Evolutionary conservation across 352 stramenopile genomes (phyloP).

Genomic region (Phytophthora quininea): DNA sequence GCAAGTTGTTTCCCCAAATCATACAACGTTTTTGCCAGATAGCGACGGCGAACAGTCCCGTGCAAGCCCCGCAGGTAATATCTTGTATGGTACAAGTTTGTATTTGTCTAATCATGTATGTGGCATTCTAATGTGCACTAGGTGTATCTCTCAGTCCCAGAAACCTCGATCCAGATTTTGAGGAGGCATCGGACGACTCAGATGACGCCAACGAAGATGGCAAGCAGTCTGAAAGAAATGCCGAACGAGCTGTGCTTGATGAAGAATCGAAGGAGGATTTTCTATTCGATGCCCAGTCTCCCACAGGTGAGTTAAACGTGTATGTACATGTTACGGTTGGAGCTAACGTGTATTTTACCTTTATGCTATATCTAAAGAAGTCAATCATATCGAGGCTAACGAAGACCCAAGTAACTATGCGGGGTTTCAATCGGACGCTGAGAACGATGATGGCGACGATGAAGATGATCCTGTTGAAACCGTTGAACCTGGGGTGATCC

Average conservation of each 20-base stretch:
- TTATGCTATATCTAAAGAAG: not conserved
- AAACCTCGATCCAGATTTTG: conserved; percentile 6
- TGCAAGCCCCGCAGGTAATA: not conserved
- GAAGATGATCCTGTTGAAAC: not conserved
- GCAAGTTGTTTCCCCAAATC: too few species aligned
- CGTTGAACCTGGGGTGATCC: too few species aligned
- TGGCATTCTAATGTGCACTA: not conserved
- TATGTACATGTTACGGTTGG: not conserved
- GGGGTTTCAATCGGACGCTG: conserved; percentile 7
- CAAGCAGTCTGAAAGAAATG: not conserved
- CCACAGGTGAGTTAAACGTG: not conserved
- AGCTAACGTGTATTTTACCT: not conserved
- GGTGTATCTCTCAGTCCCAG: not conserved
- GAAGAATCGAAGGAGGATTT: not conserved
- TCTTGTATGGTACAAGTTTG: not conserved
- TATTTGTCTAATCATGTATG: not conserved
- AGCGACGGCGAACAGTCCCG: not conserved
- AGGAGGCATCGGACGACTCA: not conserved
- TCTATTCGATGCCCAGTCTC: not conserved
- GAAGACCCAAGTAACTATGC: conserved; percentile 5
- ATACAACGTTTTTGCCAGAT: too few species aligned
- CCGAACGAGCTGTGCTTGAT: not conserved
- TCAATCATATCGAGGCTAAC: not conserved
- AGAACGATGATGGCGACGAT: conserved; percentile 12
- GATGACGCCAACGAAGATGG: not conserved